Evolutionary conservation across 169 alveolate species (phyloP).

Genomic region (Babesia divergens): DNA sequence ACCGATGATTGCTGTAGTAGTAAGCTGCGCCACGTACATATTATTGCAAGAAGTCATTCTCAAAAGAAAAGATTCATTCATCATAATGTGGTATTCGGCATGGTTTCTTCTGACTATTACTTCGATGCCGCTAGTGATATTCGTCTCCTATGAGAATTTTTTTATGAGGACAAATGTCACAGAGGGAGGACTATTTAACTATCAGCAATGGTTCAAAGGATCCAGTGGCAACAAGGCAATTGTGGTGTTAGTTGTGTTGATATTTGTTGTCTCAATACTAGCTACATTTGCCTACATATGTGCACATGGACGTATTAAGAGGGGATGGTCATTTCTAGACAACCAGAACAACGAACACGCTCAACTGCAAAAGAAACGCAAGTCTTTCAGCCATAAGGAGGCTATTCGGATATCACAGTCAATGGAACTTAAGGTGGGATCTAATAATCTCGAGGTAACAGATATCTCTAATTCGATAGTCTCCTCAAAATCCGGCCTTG

Average conservation of each 20-base stretch:
- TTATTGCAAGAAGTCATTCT: constrained; percentile 46
- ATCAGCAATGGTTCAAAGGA: constrained; percentile 40
- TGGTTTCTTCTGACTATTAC: constrained; percentile 36
- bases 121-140: constrained; percentile 44
- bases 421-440: constrained; percentile 16
- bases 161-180: constrained; percentile 7
- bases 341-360: neutral
- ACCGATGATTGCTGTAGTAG: constrained; percentile 55
- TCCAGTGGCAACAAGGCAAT: constrained; percentile 18
- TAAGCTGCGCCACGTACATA: constrained; percentile 47
- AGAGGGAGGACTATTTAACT: constrained; percentile 5
- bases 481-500: neutral
- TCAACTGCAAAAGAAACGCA: neutral
- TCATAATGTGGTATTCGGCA: constrained; percentile 2
- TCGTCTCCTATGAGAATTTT: constrained; percentile 49
- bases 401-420: neutral
- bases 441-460: neutral
- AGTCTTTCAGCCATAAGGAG: neutral
- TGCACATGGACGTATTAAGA: constrained; percentile 7
- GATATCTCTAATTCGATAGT: neutral
- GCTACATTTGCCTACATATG: constrained; percentile 22
- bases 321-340: constrained; percentile 50
- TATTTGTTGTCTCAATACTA: neutral
- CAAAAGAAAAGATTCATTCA: constrained; percentile 19
- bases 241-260: constrained; percentile 6